Base-by-base conservation (phyloP, 1,284 basidiomycete genomes). In the Coniophora puteana region DNA sequence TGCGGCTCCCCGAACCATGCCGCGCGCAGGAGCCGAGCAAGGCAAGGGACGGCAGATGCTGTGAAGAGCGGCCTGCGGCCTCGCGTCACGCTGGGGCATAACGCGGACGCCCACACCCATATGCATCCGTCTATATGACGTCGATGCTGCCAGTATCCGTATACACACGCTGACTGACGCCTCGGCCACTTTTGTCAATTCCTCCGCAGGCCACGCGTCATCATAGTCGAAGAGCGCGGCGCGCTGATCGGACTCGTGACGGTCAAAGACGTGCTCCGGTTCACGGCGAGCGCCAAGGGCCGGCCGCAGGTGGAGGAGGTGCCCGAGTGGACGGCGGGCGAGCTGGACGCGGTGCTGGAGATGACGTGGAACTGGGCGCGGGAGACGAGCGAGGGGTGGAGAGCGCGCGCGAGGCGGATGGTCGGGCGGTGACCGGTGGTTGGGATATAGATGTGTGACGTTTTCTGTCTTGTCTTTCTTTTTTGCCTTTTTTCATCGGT, bases 181-280 rank as follows among this genome's bases (percentile, higher is more conserved):
- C 48, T 43, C 34, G 11, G 13, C 12, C 2, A 22, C 18, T 31
- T 28, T 25, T 17, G 22, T 22, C n/a, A 10, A 10, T n/a, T 8
- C 10, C 34, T 29, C 22, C 24, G 31, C 55, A 96, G 91, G 1
- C 96, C 96, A 1, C 83, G 94, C 13, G 90, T 96, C 12, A 93
- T 99, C 45, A 75, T 99, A 5, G 92, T 99, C 1, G 88, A 93
- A 56, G 80, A 89, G 43, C 79, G 84, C 52, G 95, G 95, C 10
- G 67, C 71, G 29, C 72, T 99, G 3, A 79, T 77, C 1, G 95
- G 95, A 1, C 71, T 99, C 12, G 84, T 97, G 16, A 98, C 94
- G 0, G 89, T 99, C 45, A 99, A 99, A 60, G 96, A 99, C 52
- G 90, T 98, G 10, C 68, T 99, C 11, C 81, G 83, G 32, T 90